Evolutionary conservation across 2,329 filamentous ascomycete species (phyloP), one percentile per base, ranked within the genome.

Genomic region (Coniella lustricola): DNA sequence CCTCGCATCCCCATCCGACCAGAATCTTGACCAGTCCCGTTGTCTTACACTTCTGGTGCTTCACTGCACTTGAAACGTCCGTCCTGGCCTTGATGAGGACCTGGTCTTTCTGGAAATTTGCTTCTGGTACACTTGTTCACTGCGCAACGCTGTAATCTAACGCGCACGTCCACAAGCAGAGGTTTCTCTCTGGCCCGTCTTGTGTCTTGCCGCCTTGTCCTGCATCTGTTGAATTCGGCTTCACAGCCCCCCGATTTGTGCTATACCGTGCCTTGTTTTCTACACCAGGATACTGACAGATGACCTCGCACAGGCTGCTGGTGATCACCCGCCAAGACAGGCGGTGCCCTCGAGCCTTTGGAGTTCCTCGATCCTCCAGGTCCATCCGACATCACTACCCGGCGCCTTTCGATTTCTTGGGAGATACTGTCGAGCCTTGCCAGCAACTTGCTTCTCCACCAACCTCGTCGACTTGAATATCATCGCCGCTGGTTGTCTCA

Each of bases 301-400:
- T 59, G 54, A 59, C 56, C 51, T 54, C 52, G 37, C 48, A 48
- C 55, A 62, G 59, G 53, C 56, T 62, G 53, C 53, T 56, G 55
- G 57, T 54, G 55, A 51, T 54, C 55, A 46, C 52, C 55, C 52
- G 51, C 54, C 53, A 56, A 55, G 48, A 57, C 52, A 55, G 44
- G 33, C 46, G 38, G 36, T 35, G 36, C 33, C 36, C 44, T 46
- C 44, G 44, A 40, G 20, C 35, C 35, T 21, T 33, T 20, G 7
- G 40, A 33, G 16, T 16, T 29, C 14, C 40, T 42, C 40, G 35
- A 51, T 38, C 40, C 42, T 22, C 43, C 36, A 44, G 42, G 17
- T 38, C 35, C 20, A 48, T 37, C 34, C 38, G 42, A 32, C 49
- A 49, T 37, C 51, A 44, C 47, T 40, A 51, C 45, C 44, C 49